Conservation (phyloP, 495 filamentous ascomycete species). For the Xeromyces bisporus region DNA sequence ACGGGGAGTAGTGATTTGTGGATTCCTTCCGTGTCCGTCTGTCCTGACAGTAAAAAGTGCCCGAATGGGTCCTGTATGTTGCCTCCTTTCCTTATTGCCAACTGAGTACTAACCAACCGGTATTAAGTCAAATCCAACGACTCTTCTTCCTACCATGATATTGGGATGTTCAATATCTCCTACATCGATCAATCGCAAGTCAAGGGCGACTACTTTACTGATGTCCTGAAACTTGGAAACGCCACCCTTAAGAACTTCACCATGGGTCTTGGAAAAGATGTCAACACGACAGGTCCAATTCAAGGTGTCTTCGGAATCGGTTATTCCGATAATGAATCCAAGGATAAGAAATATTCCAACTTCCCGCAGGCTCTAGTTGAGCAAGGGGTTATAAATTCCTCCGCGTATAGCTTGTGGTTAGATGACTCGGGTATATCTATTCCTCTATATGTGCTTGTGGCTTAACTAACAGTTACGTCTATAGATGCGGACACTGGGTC, state of each 20-base stretch:
- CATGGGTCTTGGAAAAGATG: conserved; percentile 67
- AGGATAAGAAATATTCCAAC: conserved; percentile 52
- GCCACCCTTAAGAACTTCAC: conserved; percentile 38
- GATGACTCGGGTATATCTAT: conserved; percentile 23
- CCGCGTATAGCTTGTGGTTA: conserved; percentile 56
- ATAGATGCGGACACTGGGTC: conserved; percentile 48
- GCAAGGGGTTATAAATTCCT: conserved; percentile 53
- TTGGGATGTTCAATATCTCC: conserved; percentile 75
- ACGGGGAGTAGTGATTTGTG: conserved; percentile 86
- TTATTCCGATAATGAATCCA: conserved; percentile 64
- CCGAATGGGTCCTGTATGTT: neutral
- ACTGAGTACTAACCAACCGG: neutral
- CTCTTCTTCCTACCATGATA: conserved; percentile 12
- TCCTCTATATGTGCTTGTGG: neutral
- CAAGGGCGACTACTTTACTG: conserved; percentile 66
- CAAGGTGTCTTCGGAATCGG: conserved; percentile 85
- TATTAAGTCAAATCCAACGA: neutral
- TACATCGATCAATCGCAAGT: conserved; percentile 82
- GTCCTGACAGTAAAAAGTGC: neutral
- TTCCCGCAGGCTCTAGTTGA: conserved; percentile 61
- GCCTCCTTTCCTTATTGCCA: neutral
- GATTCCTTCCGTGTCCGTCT: conserved; percentile 20
- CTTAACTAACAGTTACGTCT: neutral
- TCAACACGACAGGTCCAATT: conserved; percentile 5
- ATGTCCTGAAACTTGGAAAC: conserved; percentile 54